These are phyloP conservation scores for Cercospora berteroae DNA, from an alignment of 2,329 filamentous ascomycete genomes.

Conservation along the genomic window DNA sequence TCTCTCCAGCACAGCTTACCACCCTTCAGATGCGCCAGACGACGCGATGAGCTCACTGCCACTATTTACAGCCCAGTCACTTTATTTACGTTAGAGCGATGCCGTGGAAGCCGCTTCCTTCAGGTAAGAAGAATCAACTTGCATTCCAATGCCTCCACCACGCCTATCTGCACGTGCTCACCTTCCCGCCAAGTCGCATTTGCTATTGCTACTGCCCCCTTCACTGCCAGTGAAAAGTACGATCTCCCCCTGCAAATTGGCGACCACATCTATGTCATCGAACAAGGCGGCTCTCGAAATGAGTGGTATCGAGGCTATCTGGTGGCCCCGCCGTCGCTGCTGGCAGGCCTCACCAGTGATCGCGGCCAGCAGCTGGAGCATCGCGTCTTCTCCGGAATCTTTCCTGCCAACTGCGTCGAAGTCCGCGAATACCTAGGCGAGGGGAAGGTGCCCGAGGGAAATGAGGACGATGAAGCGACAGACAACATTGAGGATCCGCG, in stretches of 20 bases:
- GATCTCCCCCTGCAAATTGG: constrained; percentile 96
- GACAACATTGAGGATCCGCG: constrained; percentile 21
- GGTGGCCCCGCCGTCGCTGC: constrained; percentile 86
- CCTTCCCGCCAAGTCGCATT: constrained; percentile 72
- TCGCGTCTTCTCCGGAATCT: constrained; percentile 97
- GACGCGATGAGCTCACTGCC: constrained; percentile 10
- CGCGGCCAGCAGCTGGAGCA: constrained; percentile 93
- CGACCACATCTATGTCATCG: constrained; percentile 98
- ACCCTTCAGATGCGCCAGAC: neutral
- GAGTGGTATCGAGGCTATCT: constrained; percentile 95
- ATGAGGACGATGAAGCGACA: constrained; percentile 33
- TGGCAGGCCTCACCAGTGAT: constrained; percentile 84
- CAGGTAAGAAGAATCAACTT: constrained; percentile 3
- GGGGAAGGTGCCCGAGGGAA: constrained; percentile 7
- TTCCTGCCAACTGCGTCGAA: constrained; percentile 91
- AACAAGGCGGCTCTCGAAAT: constrained; percentile 80
- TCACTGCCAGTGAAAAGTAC: constrained; percentile 78
- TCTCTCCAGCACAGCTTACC: neutral
- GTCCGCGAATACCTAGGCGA: constrained; percentile 89
- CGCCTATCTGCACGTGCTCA: constrained; percentile 1
- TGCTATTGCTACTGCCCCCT: constrained; percentile 93
- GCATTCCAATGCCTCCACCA: constrained; percentile 61
- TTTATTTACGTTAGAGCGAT: constrained; percentile 12
- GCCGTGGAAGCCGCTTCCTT: constrained; percentile 18
- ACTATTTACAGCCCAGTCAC: constrained; percentile 9